Evolutionary conservation across 139 green algal species (phyloP).

Genomic region (Spirogloea muscicola): DNA sequence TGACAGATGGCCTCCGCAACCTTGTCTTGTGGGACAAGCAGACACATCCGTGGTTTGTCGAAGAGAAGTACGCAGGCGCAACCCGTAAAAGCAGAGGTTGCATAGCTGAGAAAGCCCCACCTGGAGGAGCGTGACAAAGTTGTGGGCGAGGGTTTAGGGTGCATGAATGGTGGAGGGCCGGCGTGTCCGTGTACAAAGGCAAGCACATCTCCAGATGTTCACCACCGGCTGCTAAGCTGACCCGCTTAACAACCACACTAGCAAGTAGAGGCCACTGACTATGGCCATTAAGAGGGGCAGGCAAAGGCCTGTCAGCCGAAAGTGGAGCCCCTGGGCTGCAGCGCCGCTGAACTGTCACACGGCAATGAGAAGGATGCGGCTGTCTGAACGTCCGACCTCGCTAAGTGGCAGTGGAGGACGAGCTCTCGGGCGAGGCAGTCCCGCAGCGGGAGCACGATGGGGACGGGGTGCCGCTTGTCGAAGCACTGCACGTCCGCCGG

Average conservation of each 20-base stretch:
- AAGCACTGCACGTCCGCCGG: conserved; percentile 23
- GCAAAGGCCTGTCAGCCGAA: not conserved
- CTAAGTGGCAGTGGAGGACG: conserved; percentile 7
- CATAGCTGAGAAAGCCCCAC: too few species aligned
- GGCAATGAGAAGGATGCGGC: not conserved
- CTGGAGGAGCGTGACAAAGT: too few species aligned
- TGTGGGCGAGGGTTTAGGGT: too few species aligned
- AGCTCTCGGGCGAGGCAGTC: conserved; percentile 26
- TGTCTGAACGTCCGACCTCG: conserved; percentile 5
- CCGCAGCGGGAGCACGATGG: conserved; percentile 11
- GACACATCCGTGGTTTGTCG: too few species aligned
- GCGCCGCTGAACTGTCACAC: not conserved
- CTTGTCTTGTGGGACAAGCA: too few species aligned
- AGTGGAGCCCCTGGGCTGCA: not conserved
- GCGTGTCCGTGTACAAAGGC: too few species aligned
- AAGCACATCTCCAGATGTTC: too few species aligned
- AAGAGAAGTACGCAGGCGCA: too few species aligned
- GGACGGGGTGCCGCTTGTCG: conserved; percentile 7
- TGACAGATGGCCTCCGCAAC: too few species aligned
- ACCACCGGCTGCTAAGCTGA: too few species aligned
- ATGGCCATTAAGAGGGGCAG: not conserved
- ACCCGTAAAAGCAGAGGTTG: too few species aligned
- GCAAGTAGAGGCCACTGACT: not conserved
- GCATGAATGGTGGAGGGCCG: too few species aligned
- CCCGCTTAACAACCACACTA: not conserved